Evolutionary conservation across 768 basidiomycete genomes (phyloP), one percentile per base, ranked within the genome.

Genomic region (Trametes cinnabarina): DNA sequence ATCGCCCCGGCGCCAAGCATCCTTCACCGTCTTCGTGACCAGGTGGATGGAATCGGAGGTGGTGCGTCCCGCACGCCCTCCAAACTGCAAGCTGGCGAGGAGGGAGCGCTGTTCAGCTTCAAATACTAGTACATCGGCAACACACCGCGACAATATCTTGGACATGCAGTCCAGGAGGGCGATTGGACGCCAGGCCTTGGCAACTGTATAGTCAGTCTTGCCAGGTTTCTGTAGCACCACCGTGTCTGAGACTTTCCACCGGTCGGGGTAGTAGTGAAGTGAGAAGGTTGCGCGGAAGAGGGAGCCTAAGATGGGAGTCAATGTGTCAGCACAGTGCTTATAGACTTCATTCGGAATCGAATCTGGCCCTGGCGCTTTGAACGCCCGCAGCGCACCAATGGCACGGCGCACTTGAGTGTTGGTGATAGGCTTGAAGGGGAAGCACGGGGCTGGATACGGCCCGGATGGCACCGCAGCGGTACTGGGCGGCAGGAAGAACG

Each of bases 171-270:
- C 55, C 2, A 76, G 64, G 0, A 79, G 72, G 0, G 69, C 71
- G 3, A 81, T 76, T 0, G 76, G 79, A 0, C 71, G 51, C 41
- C 76, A 76, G 0, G 76, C 71, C 30, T 73, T 74, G 0, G 76
- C 56, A 0, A 65, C 40, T 0, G 65, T 54, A 63, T 82, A 80
- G 62, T 70, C 55, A 0, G 68, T 50, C 41, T 72, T 71, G 0
- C 73, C 73, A 0, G 75, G 76, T 51, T 81, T 80, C 0, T 65
- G 48, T 0, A 79, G 63, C 0, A 76, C 68, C 0, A 74, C 55
- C 0, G 72, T 76, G 0, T 55, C 68, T 19, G 67, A 74, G 0
- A 59, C 10, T 19, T 64, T 62, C 74, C 60, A 72, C 9, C 17
- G 55, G 8, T 47, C 54, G 3, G 54, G 54, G 19, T 55, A 55